Percentiles rank a stretch among this genome's conserved stretches.
phyloP scores from a whole-genome alignment of 345 rosid genomes.

The Odontarrhena argentea region DNA sequence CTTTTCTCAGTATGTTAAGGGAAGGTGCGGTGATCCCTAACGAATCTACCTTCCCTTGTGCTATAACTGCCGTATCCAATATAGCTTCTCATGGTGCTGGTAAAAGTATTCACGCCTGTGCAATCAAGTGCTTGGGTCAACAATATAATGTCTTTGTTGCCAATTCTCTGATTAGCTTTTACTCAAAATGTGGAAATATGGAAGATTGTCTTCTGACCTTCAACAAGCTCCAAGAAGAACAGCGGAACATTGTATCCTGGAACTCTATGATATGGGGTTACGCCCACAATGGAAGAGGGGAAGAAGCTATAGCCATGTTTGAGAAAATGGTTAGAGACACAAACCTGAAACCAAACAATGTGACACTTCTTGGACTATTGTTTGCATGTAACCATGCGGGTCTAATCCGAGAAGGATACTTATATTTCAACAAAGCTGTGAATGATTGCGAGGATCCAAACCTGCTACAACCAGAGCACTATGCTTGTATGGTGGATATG shows the following conservation, averaged over 20 bases:
- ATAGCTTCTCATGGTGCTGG: constrained; percentile 70
- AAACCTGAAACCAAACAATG: constrained; percentile 58
- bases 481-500: constrained; percentile 84
- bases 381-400: constrained; percentile 88
- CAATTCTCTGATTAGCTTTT: constrained; percentile 73
- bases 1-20: constrained; percentile 68
- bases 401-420: constrained; percentile 61
- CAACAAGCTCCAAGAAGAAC: constrained; percentile 40
- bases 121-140: constrained; percentile 55
- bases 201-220: constrained; percentile 66
- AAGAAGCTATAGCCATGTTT: constrained; percentile 58
- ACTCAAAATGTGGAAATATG: constrained; percentile 83
- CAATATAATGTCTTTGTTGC: constrained; percentile 45
- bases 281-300: constrained; percentile 79
- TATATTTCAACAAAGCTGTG: constrained; percentile 55
- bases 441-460: constrained; percentile 37
- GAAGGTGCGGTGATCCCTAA: constrained; percentile 57
- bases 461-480: constrained; percentile 62
- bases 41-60: constrained; percentile 62
- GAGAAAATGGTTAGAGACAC: constrained; percentile 48
- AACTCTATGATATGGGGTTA: constrained; percentile 80
- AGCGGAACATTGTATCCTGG: constrained; percentile 60
- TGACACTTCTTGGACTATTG: constrained; percentile 65
- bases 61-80: constrained; percentile 61
- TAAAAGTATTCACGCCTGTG: constrained; percentile 70